These are phyloP conservation scores for Arthroderma uncinatum DNA, from an alignment of 2,329 filamentous ascomycete genomes.

Conservation along the genomic window DNA sequence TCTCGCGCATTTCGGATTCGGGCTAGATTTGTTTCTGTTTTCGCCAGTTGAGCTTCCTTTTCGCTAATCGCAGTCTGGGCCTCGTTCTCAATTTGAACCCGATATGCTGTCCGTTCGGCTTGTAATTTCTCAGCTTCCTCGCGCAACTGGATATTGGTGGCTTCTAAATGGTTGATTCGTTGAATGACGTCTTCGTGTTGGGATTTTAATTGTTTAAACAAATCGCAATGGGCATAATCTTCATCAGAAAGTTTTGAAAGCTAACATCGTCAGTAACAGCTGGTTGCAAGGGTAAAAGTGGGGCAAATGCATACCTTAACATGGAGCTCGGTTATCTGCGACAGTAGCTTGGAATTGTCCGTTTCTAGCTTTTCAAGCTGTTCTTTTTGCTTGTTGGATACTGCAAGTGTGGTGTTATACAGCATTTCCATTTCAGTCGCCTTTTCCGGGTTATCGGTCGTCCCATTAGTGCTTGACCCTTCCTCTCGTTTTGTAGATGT, in stretches of 20 bases:
- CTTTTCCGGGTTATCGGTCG: constrained; percentile 28
- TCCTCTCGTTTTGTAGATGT: constrained; percentile 39
- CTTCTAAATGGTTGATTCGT: constrained; percentile 82
- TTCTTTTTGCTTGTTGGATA: constrained; percentile 72
- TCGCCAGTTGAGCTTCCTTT: constrained; percentile 68
- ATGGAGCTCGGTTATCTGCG: constrained; percentile 67
- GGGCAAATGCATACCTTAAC: constrained; percentile 36
- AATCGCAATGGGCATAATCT: constrained; percentile 81
- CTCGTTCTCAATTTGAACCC: constrained; percentile 71
- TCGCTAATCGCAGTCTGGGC: constrained; percentile 61
- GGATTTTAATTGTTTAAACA: constrained; percentile 82
- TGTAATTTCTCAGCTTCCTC: constrained; percentile 79
- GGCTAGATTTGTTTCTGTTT: constrained; percentile 72
- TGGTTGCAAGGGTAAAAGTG: neutral
- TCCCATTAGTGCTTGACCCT: constrained; percentile 46
- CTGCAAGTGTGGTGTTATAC: constrained; percentile 65
- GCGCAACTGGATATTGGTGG: constrained; percentile 69
- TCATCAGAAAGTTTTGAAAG: constrained; percentile 72
- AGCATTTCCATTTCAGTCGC: constrained; percentile 62
- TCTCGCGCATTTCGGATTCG: constrained; percentile 76
- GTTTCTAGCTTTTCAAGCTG: constrained; percentile 69
- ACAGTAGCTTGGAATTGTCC: constrained; percentile 62
- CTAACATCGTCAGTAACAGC: constrained; percentile 27
- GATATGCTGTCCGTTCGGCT: constrained; percentile 72
- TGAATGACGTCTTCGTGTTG: constrained; percentile 91